Percentiles rank a stretch among this genome's conserved stretches.
Conservation (phyloP, 2,329 filamentous ascomycete genomes). For the Teratosphaeria pseudoeucalypti region DNA sequence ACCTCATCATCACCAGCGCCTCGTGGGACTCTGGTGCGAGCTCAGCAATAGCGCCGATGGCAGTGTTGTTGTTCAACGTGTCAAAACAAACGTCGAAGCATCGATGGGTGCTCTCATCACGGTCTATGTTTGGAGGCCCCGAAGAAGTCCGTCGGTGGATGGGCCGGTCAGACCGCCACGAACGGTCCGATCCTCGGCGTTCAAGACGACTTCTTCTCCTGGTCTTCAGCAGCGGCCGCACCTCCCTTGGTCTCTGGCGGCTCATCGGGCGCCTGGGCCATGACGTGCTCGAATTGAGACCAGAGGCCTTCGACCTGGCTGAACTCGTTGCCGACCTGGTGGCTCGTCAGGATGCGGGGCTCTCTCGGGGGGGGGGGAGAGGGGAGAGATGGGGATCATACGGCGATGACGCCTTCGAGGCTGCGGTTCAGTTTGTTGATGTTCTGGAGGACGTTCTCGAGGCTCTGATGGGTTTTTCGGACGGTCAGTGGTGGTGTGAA, state of each 20-base stretch:
- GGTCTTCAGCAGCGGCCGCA: conserved; percentile 13
- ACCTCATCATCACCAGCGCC: no score
- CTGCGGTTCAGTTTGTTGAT: conserved; percentile 92
- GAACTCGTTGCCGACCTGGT: conserved; percentile 76
- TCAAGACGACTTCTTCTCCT: not conserved
- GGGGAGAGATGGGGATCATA: conserved; percentile 31
- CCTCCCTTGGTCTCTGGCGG: conserved; percentile 22
- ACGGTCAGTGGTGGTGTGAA: not conserved
- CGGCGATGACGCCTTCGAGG: conserved; percentile 81
- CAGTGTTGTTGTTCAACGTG: not conserved
- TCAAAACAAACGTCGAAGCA: no score
- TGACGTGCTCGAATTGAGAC: conserved; percentile 95
- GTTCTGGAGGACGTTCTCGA: conserved; percentile 88
- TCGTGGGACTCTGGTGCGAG: no score
- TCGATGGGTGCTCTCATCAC: no score
- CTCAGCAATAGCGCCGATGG: not conserved
- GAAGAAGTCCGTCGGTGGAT: no score
- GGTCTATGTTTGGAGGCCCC: no score
- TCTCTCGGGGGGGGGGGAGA: not conserved
- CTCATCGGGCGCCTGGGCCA: conserved; percentile 57
- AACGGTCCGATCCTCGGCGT: not conserved
- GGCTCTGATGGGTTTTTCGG: conserved; percentile 41
- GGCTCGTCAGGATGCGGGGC: not conserved
- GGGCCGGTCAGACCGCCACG: not conserved
- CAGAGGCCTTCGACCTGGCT: conserved; percentile 92